Evolutionary conservation across 352 stramenopile genomes (phyloP).

Genomic region (Globisporangium abappressorium): DNA sequence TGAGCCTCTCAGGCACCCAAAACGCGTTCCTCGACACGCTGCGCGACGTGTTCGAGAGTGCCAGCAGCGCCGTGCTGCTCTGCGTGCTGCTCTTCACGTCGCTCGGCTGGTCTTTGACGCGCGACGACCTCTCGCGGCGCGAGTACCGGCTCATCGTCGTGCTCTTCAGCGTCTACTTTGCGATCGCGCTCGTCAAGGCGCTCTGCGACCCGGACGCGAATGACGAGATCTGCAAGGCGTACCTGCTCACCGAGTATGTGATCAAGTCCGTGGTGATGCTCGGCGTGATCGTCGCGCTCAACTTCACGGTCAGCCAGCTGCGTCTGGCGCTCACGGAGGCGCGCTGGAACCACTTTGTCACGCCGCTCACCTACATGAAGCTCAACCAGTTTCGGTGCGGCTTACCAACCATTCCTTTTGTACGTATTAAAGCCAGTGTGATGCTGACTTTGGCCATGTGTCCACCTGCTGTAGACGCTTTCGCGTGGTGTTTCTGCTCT

Average conservation of each 20-base stretch:
- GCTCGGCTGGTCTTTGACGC: slow-evolving; percentile 66
- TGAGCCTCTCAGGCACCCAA: slow-evolving; percentile 33
- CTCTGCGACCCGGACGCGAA: slow-evolving; percentile 38
- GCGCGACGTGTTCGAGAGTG: slow-evolving; percentile 38
- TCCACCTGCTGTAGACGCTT: slow-evolving; percentile 32
- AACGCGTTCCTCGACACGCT: slow-evolving; percentile 29
- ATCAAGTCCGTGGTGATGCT: slow-evolving; percentile 67
- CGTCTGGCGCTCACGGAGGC: slow-evolving; percentile 40
- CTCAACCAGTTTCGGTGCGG: slow-evolving; percentile 66
- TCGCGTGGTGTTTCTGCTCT: slow-evolving; percentile 51
- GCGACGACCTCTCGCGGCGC: slow-evolving; percentile 35
- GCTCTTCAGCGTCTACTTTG: slow-evolving; percentile 38
- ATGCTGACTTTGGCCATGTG: background rate
- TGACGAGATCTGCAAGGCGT: slow-evolving; percentile 51
- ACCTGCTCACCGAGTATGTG: slow-evolving; percentile 63
- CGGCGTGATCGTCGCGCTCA: slow-evolving; percentile 61
- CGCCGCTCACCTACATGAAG: slow-evolving; percentile 64
- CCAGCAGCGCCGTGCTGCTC: slow-evolving; percentile 34
- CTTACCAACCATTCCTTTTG: too few species aligned
- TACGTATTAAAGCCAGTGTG: too few species aligned
- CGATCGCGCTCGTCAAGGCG: slow-evolving; percentile 42
- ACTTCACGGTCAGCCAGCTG: slow-evolving; percentile 63
- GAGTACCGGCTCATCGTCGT: slow-evolving; percentile 37
- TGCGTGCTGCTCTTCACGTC: slow-evolving; percentile 44
- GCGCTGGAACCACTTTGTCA: slow-evolving; percentile 58